Evolutionary conservation across 768 basidiomycete genomes (phyloP).

Genomic region (Tricholoma flavovirens): DNA sequence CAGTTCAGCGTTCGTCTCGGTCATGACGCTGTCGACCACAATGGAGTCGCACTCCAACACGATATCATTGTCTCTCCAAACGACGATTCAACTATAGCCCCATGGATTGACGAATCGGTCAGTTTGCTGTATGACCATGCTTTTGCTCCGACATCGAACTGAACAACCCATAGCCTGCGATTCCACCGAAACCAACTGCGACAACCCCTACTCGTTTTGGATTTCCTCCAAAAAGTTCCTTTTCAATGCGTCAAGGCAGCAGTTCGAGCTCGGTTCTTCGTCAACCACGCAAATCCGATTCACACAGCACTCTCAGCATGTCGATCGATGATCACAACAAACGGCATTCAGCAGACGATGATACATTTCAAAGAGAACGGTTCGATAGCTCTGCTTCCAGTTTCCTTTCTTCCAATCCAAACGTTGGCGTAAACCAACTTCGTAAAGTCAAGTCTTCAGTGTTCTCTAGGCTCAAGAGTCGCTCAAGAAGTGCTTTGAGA

Average conservation of each 20-base stretch:
- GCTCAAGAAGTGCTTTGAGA: slow-evolving; percentile 34
- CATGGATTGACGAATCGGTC: slow-evolving; percentile 27
- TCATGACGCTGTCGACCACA: slow-evolving; percentile 19
- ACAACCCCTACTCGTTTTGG: slow-evolving; percentile 34
- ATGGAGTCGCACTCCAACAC: slow-evolving; percentile 15
- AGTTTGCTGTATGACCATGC: too few species aligned
- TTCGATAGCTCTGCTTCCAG: slow-evolving; percentile 19
- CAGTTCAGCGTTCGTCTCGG: slow-evolving; percentile 4
- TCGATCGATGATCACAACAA: slow-evolving; percentile 16
- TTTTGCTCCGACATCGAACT: too few species aligned
- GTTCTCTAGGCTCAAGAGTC: slow-evolving; percentile 35
- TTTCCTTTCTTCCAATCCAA: neutral
- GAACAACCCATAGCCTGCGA: too few species aligned
- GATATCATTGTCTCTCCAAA: slow-evolving; percentile 13
- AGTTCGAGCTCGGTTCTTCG: slow-evolving; percentile 25
- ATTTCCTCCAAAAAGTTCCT: slow-evolving; percentile 34
- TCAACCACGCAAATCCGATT: slow-evolving; percentile 31
- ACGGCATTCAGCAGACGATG: slow-evolving; percentile 28
- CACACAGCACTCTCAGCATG: slow-evolving; percentile 28
- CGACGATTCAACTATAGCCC: slow-evolving; percentile 19
- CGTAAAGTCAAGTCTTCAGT: slow-evolving; percentile 48
- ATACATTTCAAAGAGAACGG: slow-evolving; percentile 10
- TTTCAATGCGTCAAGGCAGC: slow-evolving; percentile 13
- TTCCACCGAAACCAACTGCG: slow-evolving; percentile 39
- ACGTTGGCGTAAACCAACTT: slow-evolving; percentile 14